Conservation (phyloP, 257 asterid species). For the Lycium ferocissimum region DNA sequence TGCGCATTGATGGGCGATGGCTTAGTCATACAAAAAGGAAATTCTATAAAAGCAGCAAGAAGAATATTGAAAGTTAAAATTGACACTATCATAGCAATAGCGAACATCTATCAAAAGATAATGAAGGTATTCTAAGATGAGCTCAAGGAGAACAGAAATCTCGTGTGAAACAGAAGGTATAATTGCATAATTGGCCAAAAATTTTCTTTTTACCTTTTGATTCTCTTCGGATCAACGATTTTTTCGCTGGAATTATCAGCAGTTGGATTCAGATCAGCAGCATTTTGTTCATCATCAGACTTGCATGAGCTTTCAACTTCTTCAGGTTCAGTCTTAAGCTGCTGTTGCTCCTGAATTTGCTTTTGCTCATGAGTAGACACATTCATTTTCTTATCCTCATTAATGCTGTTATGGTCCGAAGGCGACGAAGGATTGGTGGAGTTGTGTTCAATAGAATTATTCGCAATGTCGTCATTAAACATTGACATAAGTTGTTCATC, state of each 20-base stretch:
- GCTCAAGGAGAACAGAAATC: neutral
- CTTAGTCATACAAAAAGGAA: neutral
- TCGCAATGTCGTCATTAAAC: constrained; percentile 61
- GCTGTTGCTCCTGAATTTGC: constrained; percentile 21
- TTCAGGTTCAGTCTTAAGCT: constrained; percentile 73
- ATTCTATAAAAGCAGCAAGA: neutral
- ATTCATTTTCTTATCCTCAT: constrained; percentile 48
- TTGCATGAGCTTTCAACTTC: constrained; percentile 70
- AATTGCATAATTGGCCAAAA: neutral
- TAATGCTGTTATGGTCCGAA: constrained; percentile 75
- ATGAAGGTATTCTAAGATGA: neutral
- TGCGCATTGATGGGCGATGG: neutral
- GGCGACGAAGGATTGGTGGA: constrained; percentile 83
- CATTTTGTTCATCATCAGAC: constrained; percentile 49
- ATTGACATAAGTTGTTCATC: constrained; percentile 91
- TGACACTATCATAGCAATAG: no score
- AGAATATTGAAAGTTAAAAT: neutral
- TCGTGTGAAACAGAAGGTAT: neutral
- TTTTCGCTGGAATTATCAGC: constrained; percentile 48
- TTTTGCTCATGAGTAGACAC: constrained; percentile 33
- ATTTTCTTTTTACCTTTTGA: constrained; percentile 60
- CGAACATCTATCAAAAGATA: neutral
- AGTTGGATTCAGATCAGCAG: constrained; percentile 33
- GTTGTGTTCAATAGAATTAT: constrained; percentile 42
- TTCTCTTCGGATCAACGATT: constrained; percentile 81